Evolutionary conservation across 2,329 filamentous ascomycete species (phyloP).

Genomic region (Lecanosticta acicola): DNA sequence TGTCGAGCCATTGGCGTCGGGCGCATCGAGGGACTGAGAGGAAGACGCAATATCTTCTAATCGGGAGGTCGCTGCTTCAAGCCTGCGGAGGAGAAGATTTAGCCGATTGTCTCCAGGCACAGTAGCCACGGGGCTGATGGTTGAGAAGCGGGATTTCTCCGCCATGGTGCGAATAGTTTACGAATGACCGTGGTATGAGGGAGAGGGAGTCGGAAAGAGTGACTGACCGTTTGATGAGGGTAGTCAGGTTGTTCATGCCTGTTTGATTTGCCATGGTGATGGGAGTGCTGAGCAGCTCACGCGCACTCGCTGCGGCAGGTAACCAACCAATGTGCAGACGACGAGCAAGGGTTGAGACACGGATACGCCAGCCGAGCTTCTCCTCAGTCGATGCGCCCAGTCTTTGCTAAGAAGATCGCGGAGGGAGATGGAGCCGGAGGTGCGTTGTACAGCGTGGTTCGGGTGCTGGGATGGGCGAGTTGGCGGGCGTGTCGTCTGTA

Average conservation of each 20-base stretch:
- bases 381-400: not conserved
- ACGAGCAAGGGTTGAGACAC: not conserved
- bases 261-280: slow-evolving; percentile 9
- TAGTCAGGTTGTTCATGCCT: slow-evolving; percentile 87
- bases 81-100: slow-evolving; percentile 55
- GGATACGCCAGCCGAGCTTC: not conserved
- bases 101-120: slow-evolving; percentile 39
- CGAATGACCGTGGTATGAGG: slow-evolving; percentile 3
- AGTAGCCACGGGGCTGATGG: slow-evolving; percentile 14
- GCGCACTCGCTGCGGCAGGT: not conserved
- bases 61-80: slow-evolving; percentile 92
- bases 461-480: no score
- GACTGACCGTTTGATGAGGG: slow-evolving; percentile 89
- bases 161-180: slow-evolving; percentile 7
- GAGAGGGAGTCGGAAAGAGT: slow-evolving; percentile 3
- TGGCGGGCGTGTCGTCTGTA: no score
- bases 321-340: not conserved
- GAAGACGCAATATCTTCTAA: slow-evolving; percentile 93
- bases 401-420: not conserved
- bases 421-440: not conserved
- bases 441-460: no score
- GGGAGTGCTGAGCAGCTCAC: not conserved
- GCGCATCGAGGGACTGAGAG: slow-evolving; percentile 44
- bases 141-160: not conserved
- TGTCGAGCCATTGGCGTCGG: slow-evolving; percentile 15